phyloP scores from a whole-genome alignment of 2,329 filamentous ascomycete genomes.

The Chalara sp. region DNA sequence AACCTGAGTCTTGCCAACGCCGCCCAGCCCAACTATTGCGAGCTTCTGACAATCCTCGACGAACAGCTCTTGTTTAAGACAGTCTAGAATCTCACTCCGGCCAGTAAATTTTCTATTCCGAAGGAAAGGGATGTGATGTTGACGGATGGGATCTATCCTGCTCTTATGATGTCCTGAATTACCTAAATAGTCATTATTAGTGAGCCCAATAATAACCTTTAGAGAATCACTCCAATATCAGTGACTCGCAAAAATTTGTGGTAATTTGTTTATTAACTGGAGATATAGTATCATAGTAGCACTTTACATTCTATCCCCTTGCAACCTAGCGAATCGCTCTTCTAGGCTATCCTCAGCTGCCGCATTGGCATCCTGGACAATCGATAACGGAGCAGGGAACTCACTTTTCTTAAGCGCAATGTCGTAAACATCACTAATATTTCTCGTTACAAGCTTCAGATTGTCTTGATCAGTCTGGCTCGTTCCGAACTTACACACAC shows the following conservation, averaged over 20 bases:
- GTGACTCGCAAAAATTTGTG: neutral
- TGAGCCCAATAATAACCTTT: neutral
- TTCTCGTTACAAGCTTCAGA: neutral
- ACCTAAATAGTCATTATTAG: neutral
- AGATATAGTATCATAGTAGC: no score
- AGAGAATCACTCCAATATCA: neutral
- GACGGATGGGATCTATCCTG: neutral
- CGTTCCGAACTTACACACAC: constrained; percentile 5
- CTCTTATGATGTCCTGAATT: neutral
- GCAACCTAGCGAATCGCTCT: no score
- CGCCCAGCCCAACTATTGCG: constrained; percentile 31
- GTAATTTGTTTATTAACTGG: no score
- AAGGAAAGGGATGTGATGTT: no score
- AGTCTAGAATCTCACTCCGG: no score
- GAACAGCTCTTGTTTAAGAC: neutral
- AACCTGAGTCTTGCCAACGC: constrained; percentile 35
- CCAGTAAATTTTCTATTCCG: no score
- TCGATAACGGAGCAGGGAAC: no score
- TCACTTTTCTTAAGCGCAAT: no score
- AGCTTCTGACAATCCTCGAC: neutral
- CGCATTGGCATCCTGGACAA: no score
- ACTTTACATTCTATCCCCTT: no score
- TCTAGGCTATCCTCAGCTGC: no score
- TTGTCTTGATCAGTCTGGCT: constrained; percentile 6
- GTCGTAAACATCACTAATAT: no score